Evolutionary conservation across 2,329 filamentous ascomycete genomes (phyloP).

Genomic region (Cercospora citrullina): DNA sequence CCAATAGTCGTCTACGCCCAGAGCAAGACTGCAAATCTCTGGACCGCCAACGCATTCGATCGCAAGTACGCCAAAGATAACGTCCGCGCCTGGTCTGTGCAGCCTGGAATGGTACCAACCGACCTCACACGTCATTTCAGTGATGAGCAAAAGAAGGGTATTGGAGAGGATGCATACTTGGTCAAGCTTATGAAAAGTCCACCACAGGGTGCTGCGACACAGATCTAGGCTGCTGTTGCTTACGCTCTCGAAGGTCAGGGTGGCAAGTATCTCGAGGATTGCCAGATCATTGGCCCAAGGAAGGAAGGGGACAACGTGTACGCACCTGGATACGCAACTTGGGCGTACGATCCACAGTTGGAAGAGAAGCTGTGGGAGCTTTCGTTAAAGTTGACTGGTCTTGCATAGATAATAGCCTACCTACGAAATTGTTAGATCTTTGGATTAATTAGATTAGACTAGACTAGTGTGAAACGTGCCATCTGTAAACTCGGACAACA

Average conservation of each 20-base stretch:
- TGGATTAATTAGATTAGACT: too few relatives aligned
- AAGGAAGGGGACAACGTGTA: background rate
- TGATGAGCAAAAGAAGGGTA: background rate
- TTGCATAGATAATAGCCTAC: background rate
- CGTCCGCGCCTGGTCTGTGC: background rate
- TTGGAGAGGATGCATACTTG: background rate
- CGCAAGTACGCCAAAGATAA: background rate
- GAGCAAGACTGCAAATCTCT: background rate
- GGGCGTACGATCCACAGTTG: background rate
- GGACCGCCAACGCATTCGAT: background rate
- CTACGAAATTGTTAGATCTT: too few relatives aligned
- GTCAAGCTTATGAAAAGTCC: background rate
- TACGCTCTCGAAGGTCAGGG: background rate
- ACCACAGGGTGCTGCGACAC: background rate
- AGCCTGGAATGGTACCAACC: background rate
- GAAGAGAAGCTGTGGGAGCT: background rate
- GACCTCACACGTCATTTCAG: background rate
- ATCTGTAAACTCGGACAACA: too few relatives aligned
- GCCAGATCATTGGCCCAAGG: background rate
- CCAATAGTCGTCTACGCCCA: background rate
- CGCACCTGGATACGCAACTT: background rate
- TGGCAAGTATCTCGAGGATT: background rate
- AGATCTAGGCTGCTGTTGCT: background rate
- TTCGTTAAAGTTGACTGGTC: background rate
- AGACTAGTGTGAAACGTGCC: too few relatives aligned